Percentiles rank a stretch among this genome's conserved stretches.
Evolutionary conservation across 2,329 filamentous ascomycete genomes (phyloP).

Genomic region (Colletotrichum sp.): DNA sequence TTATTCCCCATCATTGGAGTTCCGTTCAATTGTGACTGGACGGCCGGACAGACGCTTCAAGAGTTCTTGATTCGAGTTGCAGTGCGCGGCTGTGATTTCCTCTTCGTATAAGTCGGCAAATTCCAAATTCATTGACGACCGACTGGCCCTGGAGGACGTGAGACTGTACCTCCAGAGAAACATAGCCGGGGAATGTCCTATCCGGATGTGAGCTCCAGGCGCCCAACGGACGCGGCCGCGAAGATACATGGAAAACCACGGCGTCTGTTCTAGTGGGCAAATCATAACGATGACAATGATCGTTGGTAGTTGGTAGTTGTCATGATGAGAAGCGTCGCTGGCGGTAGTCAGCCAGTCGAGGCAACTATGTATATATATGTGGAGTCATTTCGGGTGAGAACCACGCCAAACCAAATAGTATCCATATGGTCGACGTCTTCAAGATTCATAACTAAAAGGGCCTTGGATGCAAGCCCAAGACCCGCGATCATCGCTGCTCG

Average conservation of each 20-base stretch:
- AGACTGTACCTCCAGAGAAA: too few species aligned
- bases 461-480: neutral
- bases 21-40: neutral
- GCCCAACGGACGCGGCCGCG: accelerated
- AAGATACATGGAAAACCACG: accelerated
- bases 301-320: too few species aligned
- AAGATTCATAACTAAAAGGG: too few species aligned
- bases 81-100: too few species aligned
- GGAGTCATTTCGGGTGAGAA: neutral
- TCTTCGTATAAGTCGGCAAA: neutral
- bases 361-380: accelerated
- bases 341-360: neutral
- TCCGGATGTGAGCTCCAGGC: neutral
- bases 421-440: too few species aligned
- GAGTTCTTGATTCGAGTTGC: neutral
- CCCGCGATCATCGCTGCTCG: neutral
- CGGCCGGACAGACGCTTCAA: neutral
- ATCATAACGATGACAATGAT: neutral
- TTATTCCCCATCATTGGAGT: neutral
- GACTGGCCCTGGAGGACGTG: neutral
- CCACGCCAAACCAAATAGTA: neutral
- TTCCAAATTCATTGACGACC: neutral
- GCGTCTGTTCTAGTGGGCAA: neutral
- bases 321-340: neutral
- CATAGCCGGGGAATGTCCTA: too few species aligned